Evolutionary conservation across 2,329 filamentous ascomycete genomes (phyloP).

Genomic region (Epichloe glyceriae): DNA sequence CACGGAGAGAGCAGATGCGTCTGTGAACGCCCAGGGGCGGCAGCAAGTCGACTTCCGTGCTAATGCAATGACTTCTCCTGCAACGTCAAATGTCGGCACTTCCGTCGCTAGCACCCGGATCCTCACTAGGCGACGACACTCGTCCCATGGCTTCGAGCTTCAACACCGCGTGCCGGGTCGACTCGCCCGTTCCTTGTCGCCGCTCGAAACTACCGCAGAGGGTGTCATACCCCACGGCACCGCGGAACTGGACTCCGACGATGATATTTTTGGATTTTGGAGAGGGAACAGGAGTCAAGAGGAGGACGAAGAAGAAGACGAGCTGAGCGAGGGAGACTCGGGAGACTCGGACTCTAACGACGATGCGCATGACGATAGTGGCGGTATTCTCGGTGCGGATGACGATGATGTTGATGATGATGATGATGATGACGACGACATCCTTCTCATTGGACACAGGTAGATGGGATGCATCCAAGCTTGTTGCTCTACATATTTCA

Average conservation of each 20-base stretch:
- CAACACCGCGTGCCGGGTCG: slow-evolving; percentile 25
- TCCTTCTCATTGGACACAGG: slow-evolving; percentile 36
- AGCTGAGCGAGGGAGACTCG: slow-evolving; percentile 29
- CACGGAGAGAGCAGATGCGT: slow-evolving; percentile 11
- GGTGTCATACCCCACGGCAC: slow-evolving; percentile 14
- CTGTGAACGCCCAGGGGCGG: slow-evolving; percentile 2
- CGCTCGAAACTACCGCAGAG: slow-evolving; percentile 17
- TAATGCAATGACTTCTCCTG: background rate
- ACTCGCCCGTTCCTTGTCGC: slow-evolving; percentile 32
- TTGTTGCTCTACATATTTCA: background rate
- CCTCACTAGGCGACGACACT: slow-evolving; percentile 24
- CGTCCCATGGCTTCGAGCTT: slow-evolving; percentile 23
- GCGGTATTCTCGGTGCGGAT: slow-evolving; percentile 28
- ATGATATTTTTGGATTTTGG: slow-evolving; percentile 48
- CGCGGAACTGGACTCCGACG: slow-evolving; percentile 34
- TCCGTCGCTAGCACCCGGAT: slow-evolving; percentile 5
- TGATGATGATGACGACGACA: slow-evolving; percentile 32
- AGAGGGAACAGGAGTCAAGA: slow-evolving; percentile 20
- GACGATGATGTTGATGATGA: slow-evolving; percentile 27
- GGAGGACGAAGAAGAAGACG: slow-evolving; percentile 33
- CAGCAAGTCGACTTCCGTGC: slow-evolving; percentile 2
- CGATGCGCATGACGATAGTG: slow-evolving; percentile 27
- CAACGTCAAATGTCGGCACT: background rate
- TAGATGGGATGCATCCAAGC: slow-evolving; percentile 15
- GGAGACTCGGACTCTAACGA: slow-evolving; percentile 38